Percentiles rank a stretch among this genome's conserved stretches.
Evolutionary conservation across 169 alveolate species (phyloP).

Genomic region (Plasmodium billcollinsi): DNA sequence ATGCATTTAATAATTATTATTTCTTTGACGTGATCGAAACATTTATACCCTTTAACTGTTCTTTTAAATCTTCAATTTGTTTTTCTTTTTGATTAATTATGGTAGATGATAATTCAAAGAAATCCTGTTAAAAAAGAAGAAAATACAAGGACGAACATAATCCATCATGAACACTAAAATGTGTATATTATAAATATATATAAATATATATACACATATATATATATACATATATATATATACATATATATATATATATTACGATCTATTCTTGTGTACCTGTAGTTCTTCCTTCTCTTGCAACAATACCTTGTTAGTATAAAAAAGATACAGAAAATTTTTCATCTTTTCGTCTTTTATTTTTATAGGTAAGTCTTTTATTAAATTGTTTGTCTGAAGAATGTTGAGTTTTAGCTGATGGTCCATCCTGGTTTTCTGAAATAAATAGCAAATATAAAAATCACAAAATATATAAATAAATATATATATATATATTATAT

Average conservation of each 20-base stretch:
- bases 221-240: background rate
- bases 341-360: constrained; percentile 45
- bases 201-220: background rate
- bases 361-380: constrained; percentile 26
- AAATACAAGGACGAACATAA: background rate
- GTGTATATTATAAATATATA: background rate
- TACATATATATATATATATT: background rate
- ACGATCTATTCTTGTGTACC: background rate
- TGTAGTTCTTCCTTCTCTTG: constrained; percentile 60
- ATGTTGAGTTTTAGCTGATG: constrained; percentile 18
- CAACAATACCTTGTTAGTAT: constrained; percentile 41
- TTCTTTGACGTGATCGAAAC: background rate
- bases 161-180: too few relatives aligned
- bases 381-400: constrained; percentile 23
- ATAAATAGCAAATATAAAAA: background rate
- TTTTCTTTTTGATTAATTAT: constrained; percentile 17
- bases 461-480: background rate
- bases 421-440: constrained; percentile 27
- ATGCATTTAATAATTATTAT: background rate
- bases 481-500: background rate
- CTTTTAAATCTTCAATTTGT: constrained; percentile 7
- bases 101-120: constrained; percentile 13
- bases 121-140: constrained; percentile 1
- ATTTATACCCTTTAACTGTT: background rate
- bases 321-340: constrained; percentile 31